Conservation (phyloP, 352 stramenopile species). For the Pythium diclinum region DNA sequence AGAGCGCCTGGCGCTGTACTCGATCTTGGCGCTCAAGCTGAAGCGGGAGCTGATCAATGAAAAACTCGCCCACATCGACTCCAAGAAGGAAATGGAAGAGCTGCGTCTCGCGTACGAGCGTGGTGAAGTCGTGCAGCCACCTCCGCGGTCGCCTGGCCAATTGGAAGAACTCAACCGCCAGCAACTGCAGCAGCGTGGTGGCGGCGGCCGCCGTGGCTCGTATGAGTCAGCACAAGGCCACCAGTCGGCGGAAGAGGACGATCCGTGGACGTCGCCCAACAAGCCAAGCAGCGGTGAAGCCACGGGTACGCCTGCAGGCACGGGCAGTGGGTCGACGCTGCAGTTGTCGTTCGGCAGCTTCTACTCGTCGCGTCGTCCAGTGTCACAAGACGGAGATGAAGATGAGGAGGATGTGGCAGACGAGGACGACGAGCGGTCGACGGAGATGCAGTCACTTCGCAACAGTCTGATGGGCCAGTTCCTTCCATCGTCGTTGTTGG, state of each 20-base stretch:
- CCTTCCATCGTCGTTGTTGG: slow-evolving; percentile 68
- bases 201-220: slow-evolving; percentile 13
- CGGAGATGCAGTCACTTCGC: slow-evolving; percentile 55
- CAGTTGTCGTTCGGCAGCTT: slow-evolving; percentile 57
- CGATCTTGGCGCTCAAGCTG: slow-evolving; percentile 54
- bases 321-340: slow-evolving; percentile 12
- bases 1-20: slow-evolving; percentile 54
- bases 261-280: slow-evolving; percentile 31
- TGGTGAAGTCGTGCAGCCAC: slow-evolving; percentile 16
- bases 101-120: slow-evolving; percentile 32
- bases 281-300: slow-evolving; percentile 15
- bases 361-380: slow-evolving; percentile 36
- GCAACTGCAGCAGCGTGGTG: slow-evolving; percentile 9
- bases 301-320: not conserved
- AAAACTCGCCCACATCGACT: slow-evolving; percentile 66
- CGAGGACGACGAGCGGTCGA: slow-evolving; percentile 58
- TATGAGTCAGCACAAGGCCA: slow-evolving; percentile 21
- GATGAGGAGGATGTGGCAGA: slow-evolving; percentile 29
- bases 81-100: slow-evolving; percentile 63
- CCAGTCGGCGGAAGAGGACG: slow-evolving; percentile 22
- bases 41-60: slow-evolving; percentile 78
- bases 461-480: slow-evolving; percentile 80
- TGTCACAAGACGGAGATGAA: slow-evolving; percentile 8
- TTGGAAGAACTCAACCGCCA: not conserved
- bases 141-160: slow-evolving; percentile 1